A percentile compares a stretch with the other conserved stretches of the same genome.
These are phyloP conservation scores for Mycena olivaceomarginata DNA, from an alignment of 768 basidiomycete species.

Conservation along the genomic window DNA sequence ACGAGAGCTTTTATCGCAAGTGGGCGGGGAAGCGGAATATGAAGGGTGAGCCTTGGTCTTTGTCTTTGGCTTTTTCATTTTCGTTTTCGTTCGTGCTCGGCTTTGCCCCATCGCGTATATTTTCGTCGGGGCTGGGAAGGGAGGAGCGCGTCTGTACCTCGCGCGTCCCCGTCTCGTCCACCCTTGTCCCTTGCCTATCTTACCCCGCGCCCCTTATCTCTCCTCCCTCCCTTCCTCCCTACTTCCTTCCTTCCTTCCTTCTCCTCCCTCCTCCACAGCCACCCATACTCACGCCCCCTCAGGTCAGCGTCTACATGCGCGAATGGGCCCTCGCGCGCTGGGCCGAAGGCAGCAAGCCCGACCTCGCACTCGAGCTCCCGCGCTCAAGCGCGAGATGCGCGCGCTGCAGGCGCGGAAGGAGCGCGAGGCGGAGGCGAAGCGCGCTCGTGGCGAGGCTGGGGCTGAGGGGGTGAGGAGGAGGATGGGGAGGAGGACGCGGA, in stretches of 20 bases:
- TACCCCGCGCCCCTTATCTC: not conserved
- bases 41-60: conserved; percentile 75
- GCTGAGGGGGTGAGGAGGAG: too few relatives aligned
- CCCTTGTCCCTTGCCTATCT: not conserved
- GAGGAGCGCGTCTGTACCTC: too few relatives aligned
- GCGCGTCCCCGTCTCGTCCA: too few relatives aligned
- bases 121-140: too few relatives aligned
- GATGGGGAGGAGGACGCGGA: too few relatives aligned
- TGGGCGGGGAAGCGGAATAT: conserved; percentile 90
- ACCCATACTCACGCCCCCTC: too few relatives aligned
- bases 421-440: not conserved
- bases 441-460: too few relatives aligned
- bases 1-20: conserved; percentile 91
- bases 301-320: conserved; percentile 80
- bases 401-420: too few relatives aligned
- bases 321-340: conserved; percentile 81
- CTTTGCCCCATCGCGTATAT: too few relatives aligned
- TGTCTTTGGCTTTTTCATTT: not conserved
- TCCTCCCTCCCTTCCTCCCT: conserved; percentile 18
- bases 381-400: conserved; percentile 56
- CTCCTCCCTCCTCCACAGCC: not conserved
- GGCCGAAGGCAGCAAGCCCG: conserved; percentile 65
- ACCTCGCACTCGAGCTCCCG: conserved; percentile 66
- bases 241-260: too few relatives aligned
- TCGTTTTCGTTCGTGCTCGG: too few relatives aligned